Percentiles rank a stretch among this genome's conserved stretches.
Conservation (phyloP, 1,284 basidiomycete species). For the Apiotrichum gracile region DNA sequence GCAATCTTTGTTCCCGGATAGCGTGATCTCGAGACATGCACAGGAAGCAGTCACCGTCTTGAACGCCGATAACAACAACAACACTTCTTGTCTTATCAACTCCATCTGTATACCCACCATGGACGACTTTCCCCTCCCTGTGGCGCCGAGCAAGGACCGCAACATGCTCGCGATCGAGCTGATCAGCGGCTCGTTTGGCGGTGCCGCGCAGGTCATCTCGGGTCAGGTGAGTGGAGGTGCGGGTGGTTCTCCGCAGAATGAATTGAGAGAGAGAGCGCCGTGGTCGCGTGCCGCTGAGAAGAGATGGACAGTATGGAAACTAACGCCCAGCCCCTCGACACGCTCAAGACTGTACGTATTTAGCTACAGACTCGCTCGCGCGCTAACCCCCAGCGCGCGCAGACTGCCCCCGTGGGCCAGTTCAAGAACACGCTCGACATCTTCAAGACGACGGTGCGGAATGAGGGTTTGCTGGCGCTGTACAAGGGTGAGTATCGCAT, state of each 20-base stretch:
- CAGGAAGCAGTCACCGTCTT: too few species aligned
- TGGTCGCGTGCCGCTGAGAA: too few species aligned
- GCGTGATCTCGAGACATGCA: too few species aligned
- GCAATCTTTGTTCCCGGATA: too few species aligned
- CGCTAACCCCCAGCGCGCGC: slow-evolving; percentile 40
- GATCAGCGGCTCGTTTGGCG: slow-evolving; percentile 47
- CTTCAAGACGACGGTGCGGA: slow-evolving; percentile 67
- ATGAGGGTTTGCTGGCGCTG: slow-evolving; percentile 81
- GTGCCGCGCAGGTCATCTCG: slow-evolving; percentile 60
- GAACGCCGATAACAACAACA: too few species aligned
- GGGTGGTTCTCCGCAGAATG: too few species aligned
- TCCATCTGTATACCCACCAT: too few species aligned
- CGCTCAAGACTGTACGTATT: slow-evolving; percentile 51
- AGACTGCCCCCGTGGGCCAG: slow-evolving; percentile 48
- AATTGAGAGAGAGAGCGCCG: too few species aligned
- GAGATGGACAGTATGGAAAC: too few species aligned
- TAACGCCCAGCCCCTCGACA: slow-evolving; percentile 49
- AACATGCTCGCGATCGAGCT: slow-evolving; percentile 45
- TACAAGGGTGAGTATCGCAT: slow-evolving; percentile 66
- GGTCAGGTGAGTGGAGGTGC: too few species aligned
- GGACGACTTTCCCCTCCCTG: slow-evolving; percentile 24
- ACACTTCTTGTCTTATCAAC: too few species aligned
- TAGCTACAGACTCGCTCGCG: neutral
- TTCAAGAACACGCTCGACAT: slow-evolving; percentile 93
- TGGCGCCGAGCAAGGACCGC: slow-evolving; percentile 29